Evolutionary conservation across 805 yeast genomes (phyloP).

Genomic region (Helenozyma baotianmanensis): DNA sequence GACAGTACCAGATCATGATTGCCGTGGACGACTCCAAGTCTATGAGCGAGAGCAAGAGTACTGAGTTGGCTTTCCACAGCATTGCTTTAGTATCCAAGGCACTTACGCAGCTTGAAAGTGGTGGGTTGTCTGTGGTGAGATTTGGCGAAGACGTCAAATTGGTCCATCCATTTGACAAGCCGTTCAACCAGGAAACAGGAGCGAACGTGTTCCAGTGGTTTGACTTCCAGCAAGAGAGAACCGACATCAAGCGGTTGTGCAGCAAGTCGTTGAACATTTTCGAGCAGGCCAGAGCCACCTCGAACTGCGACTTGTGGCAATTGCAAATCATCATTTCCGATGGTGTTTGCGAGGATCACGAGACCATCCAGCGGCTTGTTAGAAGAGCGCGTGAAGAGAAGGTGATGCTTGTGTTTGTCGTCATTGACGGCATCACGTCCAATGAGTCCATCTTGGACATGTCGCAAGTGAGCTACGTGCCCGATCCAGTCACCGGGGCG

Average conservation of each 20-base stretch:
- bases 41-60: conserved; percentile 90
- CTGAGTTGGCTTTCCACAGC: conserved; percentile 89
- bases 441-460: conserved; percentile 88
- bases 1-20: conserved; percentile 96
- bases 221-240: conserved; percentile 81
- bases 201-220: conserved; percentile 82
- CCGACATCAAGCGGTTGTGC: conserved; percentile 76
- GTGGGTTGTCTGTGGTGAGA: conserved; percentile 83
- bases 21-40: conserved; percentile 97
- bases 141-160: conserved; percentile 83
- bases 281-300: conserved; percentile 47
- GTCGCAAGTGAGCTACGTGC: conserved; percentile 85
- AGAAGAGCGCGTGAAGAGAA: conserved; percentile 88
- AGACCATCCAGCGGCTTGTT: conserved; percentile 72
- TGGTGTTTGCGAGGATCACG: conserved; percentile 97
- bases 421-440: conserved; percentile 83
- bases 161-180: conserved; percentile 86
- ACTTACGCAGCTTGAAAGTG: conserved; percentile 88
- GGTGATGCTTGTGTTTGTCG: conserved; percentile 91
- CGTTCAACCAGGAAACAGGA: conserved; percentile 80
- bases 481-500: conserved; percentile 60
- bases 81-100: conserved; percentile 93
- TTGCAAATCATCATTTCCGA: conserved; percentile 89
- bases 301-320: conserved; percentile 76
- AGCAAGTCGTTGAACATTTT: conserved; percentile 69